Evolutionary conservation across 805 yeast genomes (phyloP), one percentile per base, ranked within the genome.

Genomic region (Candida fluviatilis): DNA sequence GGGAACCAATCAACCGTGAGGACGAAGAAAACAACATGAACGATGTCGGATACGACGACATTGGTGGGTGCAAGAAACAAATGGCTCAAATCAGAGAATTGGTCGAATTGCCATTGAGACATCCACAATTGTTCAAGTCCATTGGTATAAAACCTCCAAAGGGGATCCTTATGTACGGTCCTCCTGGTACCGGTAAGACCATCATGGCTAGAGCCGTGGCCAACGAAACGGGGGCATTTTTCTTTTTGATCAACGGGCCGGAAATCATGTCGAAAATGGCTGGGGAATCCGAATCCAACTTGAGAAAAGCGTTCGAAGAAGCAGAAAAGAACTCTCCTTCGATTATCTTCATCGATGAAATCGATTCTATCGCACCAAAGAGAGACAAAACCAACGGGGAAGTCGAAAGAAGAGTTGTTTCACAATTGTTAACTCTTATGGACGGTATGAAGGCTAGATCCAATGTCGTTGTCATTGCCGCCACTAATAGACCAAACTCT

Each of bases 361-460:
- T 93, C 49, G 99, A 93, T 64, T 91, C 98, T 12, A 93, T 93
- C 56, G 99, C 99, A 37, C 99, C 99, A 64, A 93, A 93, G 83
- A 88, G 99, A 75, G 99, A 93, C 74, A 93, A 93, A 81, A 93
- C 99, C 38, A 93, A 93, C 62, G 99, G 99, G 72, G 99, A 93
- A 69, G 99, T 93, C 54, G 99, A 93, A 72, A 83, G 99, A 73
- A 84, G 99, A 73, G 99, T 93, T 40, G 99, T 93, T 45, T 91
- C 98, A 21, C 99, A 93, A 71, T 77, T 93, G 58, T 79, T 93
- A 62, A 93, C 99, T 14, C 76, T 93, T 52, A 93, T 93, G 99
- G 99, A 93, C 62, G 99, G 99, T 75, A 93, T 93, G 99, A 91
- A 91, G 70, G 96, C 98, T n/a, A 83, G 99, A 68, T 84, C 98